Conservation (phyloP, 495 filamentous ascomycete genomes). For the Xylaria flabelliformis region DNA sequence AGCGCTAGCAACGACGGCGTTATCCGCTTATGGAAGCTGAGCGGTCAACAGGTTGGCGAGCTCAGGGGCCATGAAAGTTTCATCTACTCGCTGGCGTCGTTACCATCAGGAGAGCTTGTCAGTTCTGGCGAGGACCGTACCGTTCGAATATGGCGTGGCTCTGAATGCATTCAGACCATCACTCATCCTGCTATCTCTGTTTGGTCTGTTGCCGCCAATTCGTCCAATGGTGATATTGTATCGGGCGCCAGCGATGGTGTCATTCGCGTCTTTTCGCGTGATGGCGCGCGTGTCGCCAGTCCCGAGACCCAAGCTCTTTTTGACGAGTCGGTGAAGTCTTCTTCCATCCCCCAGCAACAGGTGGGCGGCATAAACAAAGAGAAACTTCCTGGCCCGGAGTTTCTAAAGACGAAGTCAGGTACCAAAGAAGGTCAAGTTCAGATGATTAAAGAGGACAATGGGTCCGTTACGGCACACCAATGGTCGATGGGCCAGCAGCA, state of each 20-base stretch:
- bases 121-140: slow-evolving; percentile 95
- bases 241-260: slow-evolving; percentile 90
- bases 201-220: slow-evolving; percentile 84
- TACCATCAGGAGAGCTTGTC: slow-evolving; percentile 85
- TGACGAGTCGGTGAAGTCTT: slow-evolving; percentile 79
- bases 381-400: slow-evolving; percentile 83
- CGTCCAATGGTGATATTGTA: slow-evolving; percentile 86
- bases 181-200: slow-evolving; percentile 97
- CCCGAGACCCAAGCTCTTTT: slow-evolving; percentile 66
- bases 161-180: slow-evolving; percentile 89
- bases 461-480: slow-evolving; percentile 78
- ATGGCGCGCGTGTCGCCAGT: slow-evolving; percentile 70
- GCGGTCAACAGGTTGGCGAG: slow-evolving; percentile 73
- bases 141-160: slow-evolving; percentile 82
- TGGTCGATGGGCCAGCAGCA: slow-evolving; percentile 68
- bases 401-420: slow-evolving; percentile 77
- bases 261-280: slow-evolving; percentile 83
- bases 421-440: slow-evolving; percentile 93
- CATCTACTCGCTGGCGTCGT: slow-evolving; percentile 82
- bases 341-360: slow-evolving; percentile 85
- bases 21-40: slow-evolving; percentile 81
- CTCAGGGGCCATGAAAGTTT: slow-evolving; percentile 92
- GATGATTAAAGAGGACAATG: slow-evolving; percentile 83
- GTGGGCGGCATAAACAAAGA: slow-evolving; percentile 83
- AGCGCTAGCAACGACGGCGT: slow-evolving; percentile 88